These are phyloP conservation scores for Penicillium sp. DNA, from an alignment of 2,329 filamentous ascomycete genomes.

Conservation along the genomic window DNA sequence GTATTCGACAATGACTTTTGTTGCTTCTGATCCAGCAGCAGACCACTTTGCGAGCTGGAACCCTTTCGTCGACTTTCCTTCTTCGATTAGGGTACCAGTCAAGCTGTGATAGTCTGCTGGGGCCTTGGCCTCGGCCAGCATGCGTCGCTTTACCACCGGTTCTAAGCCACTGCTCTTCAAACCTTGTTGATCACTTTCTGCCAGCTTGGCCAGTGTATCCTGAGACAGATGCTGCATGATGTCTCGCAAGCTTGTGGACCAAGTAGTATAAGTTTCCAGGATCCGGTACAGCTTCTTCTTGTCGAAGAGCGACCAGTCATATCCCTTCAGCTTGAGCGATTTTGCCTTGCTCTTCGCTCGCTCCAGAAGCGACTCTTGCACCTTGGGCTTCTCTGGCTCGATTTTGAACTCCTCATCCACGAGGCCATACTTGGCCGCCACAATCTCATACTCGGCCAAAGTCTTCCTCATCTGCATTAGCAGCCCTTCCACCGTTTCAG, in stretches of 20 bases:
- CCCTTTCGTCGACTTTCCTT: constrained; percentile 26
- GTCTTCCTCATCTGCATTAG: constrained; percentile 33
- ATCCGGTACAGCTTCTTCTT: constrained; percentile 36
- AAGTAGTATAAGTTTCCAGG: constrained; percentile 36
- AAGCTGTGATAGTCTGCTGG: constrained; percentile 31
- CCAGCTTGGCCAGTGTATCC: constrained; percentile 28
- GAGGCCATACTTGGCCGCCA: constrained; percentile 32
- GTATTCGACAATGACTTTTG: constrained; percentile 35
- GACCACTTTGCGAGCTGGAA: constrained; percentile 34
- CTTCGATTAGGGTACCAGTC: constrained; percentile 30
- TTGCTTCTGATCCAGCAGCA: constrained; percentile 10
- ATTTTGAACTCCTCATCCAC: constrained; percentile 19
- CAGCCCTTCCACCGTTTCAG: constrained; percentile 29
- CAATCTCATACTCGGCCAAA: constrained; percentile 32
- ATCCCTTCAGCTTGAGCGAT: constrained; percentile 34
- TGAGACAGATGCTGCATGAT: constrained; percentile 40
- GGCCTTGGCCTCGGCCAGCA: constrained; percentile 27
- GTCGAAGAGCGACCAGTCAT: constrained; percentile 43
- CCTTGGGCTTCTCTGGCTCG: constrained; percentile 24
- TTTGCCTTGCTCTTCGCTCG: constrained; percentile 33
- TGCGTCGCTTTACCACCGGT: constrained; percentile 33
- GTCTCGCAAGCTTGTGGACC: constrained; percentile 35
- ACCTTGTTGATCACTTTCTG: constrained; percentile 19
- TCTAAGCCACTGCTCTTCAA: constrained; percentile 36
- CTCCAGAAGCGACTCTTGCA: constrained; percentile 31